These are phyloP conservation scores for Olyra latifolia DNA, from an alignment of 176 grass and related monocot genomes.

Conservation along the genomic window DNA sequence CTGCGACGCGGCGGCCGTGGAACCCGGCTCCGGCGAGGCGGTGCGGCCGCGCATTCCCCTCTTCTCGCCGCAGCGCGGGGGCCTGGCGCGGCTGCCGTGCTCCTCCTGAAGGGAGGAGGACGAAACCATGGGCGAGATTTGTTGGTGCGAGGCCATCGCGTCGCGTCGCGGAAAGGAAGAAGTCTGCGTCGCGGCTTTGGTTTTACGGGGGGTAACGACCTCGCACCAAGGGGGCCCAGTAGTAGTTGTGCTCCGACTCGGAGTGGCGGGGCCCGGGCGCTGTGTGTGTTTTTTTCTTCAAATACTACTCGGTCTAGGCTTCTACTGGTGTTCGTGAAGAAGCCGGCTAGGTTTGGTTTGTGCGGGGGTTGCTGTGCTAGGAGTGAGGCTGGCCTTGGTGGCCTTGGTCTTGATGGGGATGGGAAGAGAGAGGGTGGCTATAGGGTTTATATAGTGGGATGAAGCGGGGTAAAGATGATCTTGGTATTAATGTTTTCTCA, in stretches of 20 bases:
- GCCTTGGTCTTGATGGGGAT: not conserved
- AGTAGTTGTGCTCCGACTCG: not conserved
- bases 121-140: conserved; percentile 52
- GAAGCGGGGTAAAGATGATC: too few relatives aligned
- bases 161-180: conserved; percentile 7
- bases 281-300: too few relatives aligned
- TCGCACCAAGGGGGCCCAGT: not conserved
- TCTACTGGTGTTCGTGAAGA: not conserved
- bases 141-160: conserved; percentile 30
- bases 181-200: conserved; percentile 35
- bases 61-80: conserved; percentile 20
- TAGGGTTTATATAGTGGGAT: not conserved
- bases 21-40: conserved; percentile 11
- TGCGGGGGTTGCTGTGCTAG: too few relatives aligned
- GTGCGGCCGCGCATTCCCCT: conserved; percentile 32
- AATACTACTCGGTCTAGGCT: not conserved
- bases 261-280: not conserved
- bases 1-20: conserved; percentile 4
- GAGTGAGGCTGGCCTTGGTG: not conserved
- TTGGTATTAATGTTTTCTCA: not conserved
- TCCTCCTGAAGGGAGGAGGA: conserved; percentile 25
- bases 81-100: not conserved
- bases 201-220: conserved; percentile 39
- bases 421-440: not conserved
- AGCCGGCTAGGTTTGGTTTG: not conserved